Base-by-base conservation (phyloP, 2,329 filamentous ascomycete species). In the Paracoccidioides lutzii region DNA sequence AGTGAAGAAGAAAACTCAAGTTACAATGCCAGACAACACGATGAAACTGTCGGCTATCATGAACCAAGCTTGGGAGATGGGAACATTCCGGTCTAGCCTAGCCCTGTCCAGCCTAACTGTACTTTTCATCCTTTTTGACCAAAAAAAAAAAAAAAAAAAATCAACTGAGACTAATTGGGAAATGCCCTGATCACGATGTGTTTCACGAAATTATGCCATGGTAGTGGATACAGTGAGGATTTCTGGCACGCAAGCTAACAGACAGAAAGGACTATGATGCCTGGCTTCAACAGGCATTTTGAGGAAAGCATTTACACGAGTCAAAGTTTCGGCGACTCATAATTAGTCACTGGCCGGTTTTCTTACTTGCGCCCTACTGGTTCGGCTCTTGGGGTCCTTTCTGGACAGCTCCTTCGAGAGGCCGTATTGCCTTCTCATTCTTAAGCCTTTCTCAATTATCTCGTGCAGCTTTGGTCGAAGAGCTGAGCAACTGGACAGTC, bases 61-160 rank as follows among this genome's bases (percentile, higher is more conserved):
- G 59, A 28, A 60, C 14, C 46, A 55, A 10, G 41, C 48, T n/a
- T 63, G 60, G 60, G 38, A 37, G 22, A 45, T 32, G 14, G 61
- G 60, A 38, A 58, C 58, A 0, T 64, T 62, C 9, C 60, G 59
- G 57, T 63, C 53, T 57, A 41, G 51, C 3, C 53, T 61, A 3
- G 61, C 61, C 9, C 57, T 62, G 9, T 46, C 53, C 3, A 64
- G 62, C 42, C 62, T 59, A 3, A 59, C 60, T n/a, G 59, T 57
- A 9, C 43, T 64, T 6, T 63, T 64, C 37, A 35, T 10, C 3
- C 43, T 62, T 2, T 63, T 63, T 45, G 42, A 59, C 40, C 33
- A 62, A 22, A 48, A 58, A 63, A 3, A 59, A 63, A 12, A 59
- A 59, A 35, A 62, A 22, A 48, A 58, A 63, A 3, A 59, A 63